Evolutionary conservation across 75 land plant genomes (phyloP).

Genomic region (Picea sitchensis): DNA sequence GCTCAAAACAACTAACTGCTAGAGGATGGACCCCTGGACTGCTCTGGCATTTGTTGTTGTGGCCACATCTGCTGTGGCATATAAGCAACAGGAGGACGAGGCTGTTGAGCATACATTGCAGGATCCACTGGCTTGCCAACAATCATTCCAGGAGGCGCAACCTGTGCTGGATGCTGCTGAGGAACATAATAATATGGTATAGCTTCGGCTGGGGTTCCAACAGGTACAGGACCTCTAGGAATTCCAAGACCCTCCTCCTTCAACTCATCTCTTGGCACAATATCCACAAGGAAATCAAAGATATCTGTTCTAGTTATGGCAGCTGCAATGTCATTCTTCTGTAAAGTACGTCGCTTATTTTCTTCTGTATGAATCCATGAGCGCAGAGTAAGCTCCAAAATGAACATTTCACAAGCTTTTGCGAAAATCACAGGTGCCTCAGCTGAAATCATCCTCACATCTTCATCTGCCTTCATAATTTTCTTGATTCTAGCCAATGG

Average conservation of each 20-base stretch:
- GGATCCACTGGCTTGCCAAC: slow-evolving; percentile 47
- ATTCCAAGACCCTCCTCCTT: slow-evolving; percentile 62
- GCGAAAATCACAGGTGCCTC: slow-evolving; percentile 86
- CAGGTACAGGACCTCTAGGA: slow-evolving; percentile 43
- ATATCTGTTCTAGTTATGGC: slow-evolving; percentile 81
- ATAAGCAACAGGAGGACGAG: slow-evolving; percentile 39
- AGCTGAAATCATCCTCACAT: slow-evolving; percentile 79
- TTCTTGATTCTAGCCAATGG: slow-evolving; percentile 82
- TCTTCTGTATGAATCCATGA: slow-evolving; percentile 92
- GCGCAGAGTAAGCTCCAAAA: slow-evolving; percentile 64
- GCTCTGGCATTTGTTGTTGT: slow-evolving; percentile 15
- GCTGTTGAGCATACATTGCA: slow-evolving; percentile 36
- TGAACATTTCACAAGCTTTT: slow-evolving; percentile 83
- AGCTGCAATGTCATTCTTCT: slow-evolving; percentile 87
- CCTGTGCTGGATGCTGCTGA: slow-evolving; percentile 18
- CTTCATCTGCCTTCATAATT: slow-evolving; percentile 88
- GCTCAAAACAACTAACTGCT: background rate
- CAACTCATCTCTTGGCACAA: slow-evolving; percentile 67
- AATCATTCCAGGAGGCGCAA: slow-evolving; percentile 41
- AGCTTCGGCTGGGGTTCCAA: slow-evolving; percentile 51
- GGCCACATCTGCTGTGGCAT: slow-evolving; percentile 38
- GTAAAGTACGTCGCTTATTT: slow-evolving; percentile 78
- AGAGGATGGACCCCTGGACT: slow-evolving; percentile 9
- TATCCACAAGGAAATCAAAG: slow-evolving; percentile 69
- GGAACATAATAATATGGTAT: slow-evolving; percentile 66